Evolutionary conservation across 768 basidiomycete genomes (phyloP), one percentile per base, ranked within the genome.

Genomic region (Albatrellus ellisii): DNA sequence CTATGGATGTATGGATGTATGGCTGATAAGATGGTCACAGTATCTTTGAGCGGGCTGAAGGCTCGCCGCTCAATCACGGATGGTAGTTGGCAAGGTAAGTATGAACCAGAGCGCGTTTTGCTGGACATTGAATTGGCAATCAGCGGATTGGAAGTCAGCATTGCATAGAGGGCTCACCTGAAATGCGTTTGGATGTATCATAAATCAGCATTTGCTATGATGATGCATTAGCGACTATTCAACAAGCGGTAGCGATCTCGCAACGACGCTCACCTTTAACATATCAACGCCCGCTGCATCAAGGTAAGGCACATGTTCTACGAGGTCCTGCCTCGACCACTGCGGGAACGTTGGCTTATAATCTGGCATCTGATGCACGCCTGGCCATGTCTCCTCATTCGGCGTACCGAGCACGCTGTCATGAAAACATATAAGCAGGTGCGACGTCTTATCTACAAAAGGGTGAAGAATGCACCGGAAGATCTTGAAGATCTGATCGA

Each of bases 401-500:
- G 95, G 95, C 24, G 95, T 99, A 21, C 95, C 95, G 35, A 99
- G 73, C 22, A 95, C 75, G 54, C 95, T 47, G 31, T 15, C 18
- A 32, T 12, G 32, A 10, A 12, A 25, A 18, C n/a, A 46, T 43
- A 33, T 4, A 11, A 33, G 24, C 25, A 32, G 35, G 22, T 11
- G 14, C 20, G 29, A 29, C 14, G 17, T 20, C 8, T 26, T 22
- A 15, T 24, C 6, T 18, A 29, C 9, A 41, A n/a, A 43, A 24
- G 20, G 31, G 22, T 12, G 18, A 20, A 31, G 20, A 31, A 17
- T 34, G 40, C 47, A 92, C 95, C 88, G 77, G 73, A 98, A 99
- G 55, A 99, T 99, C 62, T 89, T 83, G 75, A 98, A 98, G 49
- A 98, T 98, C 67, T 99, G 95, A 63, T 99, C 95, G 56, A 98